Evolutionary conservation across 768 basidiomycete species (phyloP), one percentile per base, ranked within the genome.

Genomic region (Trametes cubensis): DNA sequence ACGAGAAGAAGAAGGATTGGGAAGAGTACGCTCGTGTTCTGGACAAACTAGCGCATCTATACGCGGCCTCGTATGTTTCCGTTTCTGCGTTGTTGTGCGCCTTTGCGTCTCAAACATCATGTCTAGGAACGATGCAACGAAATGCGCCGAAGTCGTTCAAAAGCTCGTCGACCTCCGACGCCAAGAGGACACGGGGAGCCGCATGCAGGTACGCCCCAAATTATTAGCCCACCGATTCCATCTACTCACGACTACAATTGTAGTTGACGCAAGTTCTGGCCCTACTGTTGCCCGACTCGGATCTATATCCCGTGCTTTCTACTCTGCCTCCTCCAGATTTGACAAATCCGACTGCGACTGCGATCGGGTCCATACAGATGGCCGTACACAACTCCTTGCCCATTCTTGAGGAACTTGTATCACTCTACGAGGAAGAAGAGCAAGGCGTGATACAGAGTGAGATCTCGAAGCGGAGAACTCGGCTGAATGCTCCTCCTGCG

Each of bases 131-230:
- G 95, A 98, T 69, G 83, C 81, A 0, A 77, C 78, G 6, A 96
- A 92, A 75, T 90, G 88, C 61, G 94, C 91, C 2, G 91, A 94
- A 71, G 78, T 80, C 1, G 71, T 96, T 46, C 93, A 97, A 70
- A 93, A 87, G 67, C 74, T 92, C 30, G 76, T 98, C 17, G 81
- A 85, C 4, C 72, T 87, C 2, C 82, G 83, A 38, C 80, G 85
- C 48, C 77, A 83, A 48, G 78, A 85, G 62, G 92, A 57, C 8
- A 49, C 28, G 13, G 53, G 90, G 6, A 83, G 83, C 4, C 78
- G 79, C 26, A 70, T 76, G 60, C 81, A 93, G 76, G 91, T 86
- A 69, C 41, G 72, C 63, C 18, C 18, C 25, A 7, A 18, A 23
- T 10, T 17, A 11, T 25, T 26, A 38, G n/a, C 45, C 7, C 7